Evolutionary conservation across 2,329 filamentous ascomycete genomes (phyloP), one percentile per base, ranked within the genome.

Genomic region (Tricladium varicosporioides): DNA sequence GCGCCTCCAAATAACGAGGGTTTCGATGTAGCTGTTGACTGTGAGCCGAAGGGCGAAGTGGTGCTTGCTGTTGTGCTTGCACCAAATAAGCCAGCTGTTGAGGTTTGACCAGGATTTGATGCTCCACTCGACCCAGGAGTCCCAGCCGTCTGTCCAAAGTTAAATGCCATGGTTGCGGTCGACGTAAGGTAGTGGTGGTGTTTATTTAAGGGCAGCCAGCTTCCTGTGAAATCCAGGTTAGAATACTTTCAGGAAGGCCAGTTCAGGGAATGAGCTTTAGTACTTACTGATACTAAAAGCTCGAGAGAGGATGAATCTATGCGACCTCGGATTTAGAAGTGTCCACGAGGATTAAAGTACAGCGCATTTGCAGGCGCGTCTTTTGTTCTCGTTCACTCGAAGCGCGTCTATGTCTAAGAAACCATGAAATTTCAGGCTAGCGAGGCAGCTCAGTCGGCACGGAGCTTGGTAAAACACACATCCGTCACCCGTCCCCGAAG

Each of bases 71-170:
- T 53, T 18, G 59, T n/a, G 14, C 51, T 51, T 45, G 45, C 36
- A 32, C 72, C 70, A 63, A 75, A 74, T 42, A 74, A 58, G 50
- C 67, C 59, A 58, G 45, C 48, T 16, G 60, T 54, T 19, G 43
- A 27, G 15, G 57, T 42, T 22, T 50, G 43, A 4, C 53, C 49
- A 49, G 53, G 15, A 33, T 55, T 61, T 43, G 61, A 49, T 22
- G 58, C 27, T 18, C 54, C 58, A 14, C 48, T 47, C 16, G 55
- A 19, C 19, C 50, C 49, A 48, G 46, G 31, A 45, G 57, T 59
- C 7, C 40, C 53, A 16, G 51, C 40, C 49, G 27, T 45, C 16
- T 16, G 14, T 45, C 71, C 70, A 58, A 75, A 75, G 57, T 36
- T 66, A 54, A 72, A 69, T 32, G 72, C 68, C 70, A 73, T 72